phyloP scores from a whole-genome alignment of 129 eudicot species.

The Artemisia annua region DNA sequence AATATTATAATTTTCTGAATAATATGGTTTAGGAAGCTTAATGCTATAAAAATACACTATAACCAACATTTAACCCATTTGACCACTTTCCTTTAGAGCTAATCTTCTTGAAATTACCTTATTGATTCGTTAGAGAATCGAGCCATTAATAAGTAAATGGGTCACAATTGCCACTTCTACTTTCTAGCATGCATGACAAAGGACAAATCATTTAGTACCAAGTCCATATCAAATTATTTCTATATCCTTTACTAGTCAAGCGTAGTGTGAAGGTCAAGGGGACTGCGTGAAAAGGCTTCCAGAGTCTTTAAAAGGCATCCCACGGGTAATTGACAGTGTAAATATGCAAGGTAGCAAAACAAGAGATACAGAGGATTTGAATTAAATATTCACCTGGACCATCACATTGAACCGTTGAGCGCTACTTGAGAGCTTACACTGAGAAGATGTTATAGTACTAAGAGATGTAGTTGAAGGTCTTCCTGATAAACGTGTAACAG shows the following conservation, averaged over 20 bases:
- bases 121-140: neutral
- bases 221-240: neutral
- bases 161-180: conserved; percentile 2
- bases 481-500: conserved; percentile 66
- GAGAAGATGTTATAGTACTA: conserved; percentile 44
- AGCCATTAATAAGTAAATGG: neutral
- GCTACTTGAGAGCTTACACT: conserved; percentile 91
- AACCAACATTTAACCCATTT: neutral
- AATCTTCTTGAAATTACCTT: neutral
- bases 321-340: neutral
- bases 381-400: conserved; percentile 72
- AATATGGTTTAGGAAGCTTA: neutral
- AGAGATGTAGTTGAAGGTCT: conserved; percentile 56
- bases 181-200: neutral
- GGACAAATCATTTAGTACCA: neutral
- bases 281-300: conserved; percentile 4
- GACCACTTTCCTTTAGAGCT: neutral
- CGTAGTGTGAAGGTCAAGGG: neutral
- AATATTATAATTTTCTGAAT: neutral
- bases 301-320: neutral
- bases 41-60: neutral
- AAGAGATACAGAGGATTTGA: neutral
- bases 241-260: conserved; percentile 1
- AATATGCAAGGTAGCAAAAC: conserved; percentile 7
- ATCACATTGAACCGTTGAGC: conserved; percentile 91